Evolutionary conservation across 371 early-diverging fungal genomes (phyloP).

Genomic region (Haplosporangium sp.): DNA sequence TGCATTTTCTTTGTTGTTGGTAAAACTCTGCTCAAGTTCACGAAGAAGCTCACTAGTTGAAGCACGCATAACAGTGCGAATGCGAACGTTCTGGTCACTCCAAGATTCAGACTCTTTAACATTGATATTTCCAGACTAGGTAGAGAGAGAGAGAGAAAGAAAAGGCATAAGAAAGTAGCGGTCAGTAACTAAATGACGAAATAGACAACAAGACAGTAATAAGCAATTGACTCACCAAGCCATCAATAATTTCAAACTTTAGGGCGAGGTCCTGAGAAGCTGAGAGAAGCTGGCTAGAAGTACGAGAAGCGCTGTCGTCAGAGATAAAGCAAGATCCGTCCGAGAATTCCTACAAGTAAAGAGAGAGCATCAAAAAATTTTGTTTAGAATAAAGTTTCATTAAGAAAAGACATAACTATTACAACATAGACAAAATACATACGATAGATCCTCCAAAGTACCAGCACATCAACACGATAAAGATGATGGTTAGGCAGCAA

Average conservation of each 20-base stretch:
- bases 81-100: neutral
- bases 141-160: neutral
- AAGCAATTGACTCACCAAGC: conserved; percentile 14
- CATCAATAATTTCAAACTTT: conserved; percentile 1
- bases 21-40: neutral
- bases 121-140: conserved; percentile 6
- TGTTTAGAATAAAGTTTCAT: neutral
- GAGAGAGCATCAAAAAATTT: too few species aligned
- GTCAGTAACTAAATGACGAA: neutral
- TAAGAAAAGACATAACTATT: neutral
- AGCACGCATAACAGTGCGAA: conserved; percentile 10
- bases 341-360: neutral
- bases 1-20: neutral
- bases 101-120: conserved; percentile 7
- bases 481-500: conserved; percentile 21
- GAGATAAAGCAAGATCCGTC: neutral
- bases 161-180: neutral
- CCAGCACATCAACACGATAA: conserved; percentile 19
- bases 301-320: neutral
- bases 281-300: neutral
- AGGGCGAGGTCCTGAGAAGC: neutral
- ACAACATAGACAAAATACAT: conserved; percentile 6
- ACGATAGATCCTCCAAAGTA: conserved; percentile 11
- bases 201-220: too few species aligned
- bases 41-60: neutral